phyloP scores from a whole-genome alignment of 495 filamentous ascomycete species.

The Xeromyces bisporus region DNA sequence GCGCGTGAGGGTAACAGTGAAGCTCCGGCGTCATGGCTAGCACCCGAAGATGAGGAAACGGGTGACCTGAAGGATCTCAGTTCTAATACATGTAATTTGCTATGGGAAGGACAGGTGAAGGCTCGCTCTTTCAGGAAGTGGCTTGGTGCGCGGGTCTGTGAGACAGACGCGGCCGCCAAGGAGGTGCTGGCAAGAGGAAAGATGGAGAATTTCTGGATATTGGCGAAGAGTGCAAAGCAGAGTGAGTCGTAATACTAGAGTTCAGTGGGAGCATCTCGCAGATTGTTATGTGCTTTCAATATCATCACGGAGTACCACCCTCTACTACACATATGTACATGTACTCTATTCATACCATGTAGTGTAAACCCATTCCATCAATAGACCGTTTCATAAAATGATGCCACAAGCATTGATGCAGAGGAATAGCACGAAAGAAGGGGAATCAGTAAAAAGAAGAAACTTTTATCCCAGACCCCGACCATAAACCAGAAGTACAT shows the following conservation, averaged over 20 bases:
- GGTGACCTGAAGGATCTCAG: constrained; percentile 66
- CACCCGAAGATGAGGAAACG: constrained; percentile 53
- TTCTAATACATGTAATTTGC: constrained; percentile 57
- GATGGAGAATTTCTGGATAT: constrained; percentile 93
- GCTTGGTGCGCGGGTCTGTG: constrained; percentile 61
- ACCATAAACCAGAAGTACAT: no score
- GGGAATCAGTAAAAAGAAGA: no score
- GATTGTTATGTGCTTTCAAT: no score
- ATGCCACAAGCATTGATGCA: no score
- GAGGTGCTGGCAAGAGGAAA: constrained; percentile 62
- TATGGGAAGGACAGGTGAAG: constrained; percentile 81
- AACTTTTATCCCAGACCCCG: no score
- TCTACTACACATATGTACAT: no score
- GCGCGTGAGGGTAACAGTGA: constrained; percentile 43
- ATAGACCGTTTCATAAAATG: no score
- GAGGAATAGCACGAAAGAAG: no score
- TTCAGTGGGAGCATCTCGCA: no score
- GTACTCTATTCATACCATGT: no score
- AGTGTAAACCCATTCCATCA: no score
- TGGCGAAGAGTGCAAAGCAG: constrained; percentile 56
- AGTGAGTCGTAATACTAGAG: constrained; percentile 7
- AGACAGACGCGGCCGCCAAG: constrained; percentile 74
- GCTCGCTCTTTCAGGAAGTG: constrained; percentile 66
- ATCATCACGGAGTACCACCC: no score
- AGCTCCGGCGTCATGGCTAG: constrained; percentile 50